Conservation (phyloP, 1,139 yeast species). For the Lodderomyces theae region DNA sequence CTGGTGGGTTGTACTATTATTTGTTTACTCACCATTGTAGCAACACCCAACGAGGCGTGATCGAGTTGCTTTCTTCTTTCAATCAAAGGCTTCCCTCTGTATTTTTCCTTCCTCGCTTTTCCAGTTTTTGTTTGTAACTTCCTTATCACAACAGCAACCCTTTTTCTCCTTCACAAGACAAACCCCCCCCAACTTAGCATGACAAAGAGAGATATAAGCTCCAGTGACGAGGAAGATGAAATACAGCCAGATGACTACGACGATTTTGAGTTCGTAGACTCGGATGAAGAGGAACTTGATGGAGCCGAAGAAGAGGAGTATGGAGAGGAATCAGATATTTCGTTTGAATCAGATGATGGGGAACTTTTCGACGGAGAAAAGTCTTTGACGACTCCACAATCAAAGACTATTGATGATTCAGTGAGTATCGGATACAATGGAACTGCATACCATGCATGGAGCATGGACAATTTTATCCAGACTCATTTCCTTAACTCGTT, state of each 20-base stretch:
- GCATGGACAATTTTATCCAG: conserved; percentile 24
- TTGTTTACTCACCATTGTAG: too few species aligned
- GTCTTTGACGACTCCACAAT: conserved; percentile 6
- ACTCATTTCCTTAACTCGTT: conserved; percentile 20
- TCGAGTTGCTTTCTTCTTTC: too few species aligned
- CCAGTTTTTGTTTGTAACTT: conserved; percentile 1
- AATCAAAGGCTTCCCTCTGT: too few species aligned
- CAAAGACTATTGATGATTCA: conserved; percentile 9
- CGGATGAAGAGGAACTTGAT: conserved; percentile 21
- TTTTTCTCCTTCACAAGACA: background rate
- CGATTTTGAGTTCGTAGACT: background rate
- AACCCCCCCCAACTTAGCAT: background rate
- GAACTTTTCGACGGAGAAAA: conserved; percentile 4
- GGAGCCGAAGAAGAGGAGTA: conserved; percentile 28
- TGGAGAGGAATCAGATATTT: conserved; percentile 18
- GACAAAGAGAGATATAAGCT: conserved; percentile 1
- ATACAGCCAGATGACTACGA: background rate
- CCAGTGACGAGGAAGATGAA: background rate
- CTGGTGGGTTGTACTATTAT: too few species aligned
- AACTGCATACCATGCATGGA: conserved; percentile 28
- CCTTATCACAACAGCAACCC: background rate
- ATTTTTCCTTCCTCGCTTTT: background rate
- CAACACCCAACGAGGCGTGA: too few species aligned
- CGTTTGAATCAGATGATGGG: conserved; percentile 6
- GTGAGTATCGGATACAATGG: conserved; percentile 15